phyloP scores from a whole-genome alignment of 805 yeast species.

The Wickerhamomyces ciferrii region DNA sequence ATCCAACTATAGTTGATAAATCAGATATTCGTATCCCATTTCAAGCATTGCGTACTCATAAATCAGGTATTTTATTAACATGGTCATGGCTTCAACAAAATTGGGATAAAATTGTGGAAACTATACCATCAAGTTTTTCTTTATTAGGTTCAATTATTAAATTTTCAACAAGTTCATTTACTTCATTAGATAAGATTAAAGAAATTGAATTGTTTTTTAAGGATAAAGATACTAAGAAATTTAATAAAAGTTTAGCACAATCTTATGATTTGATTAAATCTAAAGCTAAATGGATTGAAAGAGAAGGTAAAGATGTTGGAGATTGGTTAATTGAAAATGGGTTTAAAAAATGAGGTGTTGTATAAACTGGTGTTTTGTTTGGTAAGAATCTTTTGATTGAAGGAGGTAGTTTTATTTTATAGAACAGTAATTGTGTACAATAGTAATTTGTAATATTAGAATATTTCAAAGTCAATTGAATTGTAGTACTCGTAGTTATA shows the following conservation, averaged over 20 bases:
- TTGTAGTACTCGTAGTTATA: no score
- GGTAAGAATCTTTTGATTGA: no score
- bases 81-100: conserved; percentile 71
- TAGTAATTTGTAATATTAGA: no score
- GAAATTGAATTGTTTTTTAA: conserved; percentile 47
- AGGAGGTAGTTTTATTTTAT: no score
- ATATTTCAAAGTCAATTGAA: no score
- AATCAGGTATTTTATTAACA: conserved; percentile 58
- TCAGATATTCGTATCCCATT: conserved; percentile 80
- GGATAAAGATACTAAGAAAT: conserved; percentile 55
- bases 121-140: conserved; percentile 78
- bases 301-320: conserved; percentile 44
- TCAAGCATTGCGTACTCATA: conserved; percentile 61
- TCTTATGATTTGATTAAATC: conserved; percentile 55
- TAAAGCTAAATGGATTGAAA: conserved; percentile 51
- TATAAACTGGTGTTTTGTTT: no score
- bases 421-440: no score
- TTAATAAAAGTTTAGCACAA: conserved; percentile 59
- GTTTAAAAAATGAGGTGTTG: no score
- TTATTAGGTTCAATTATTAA: conserved; percentile 75
- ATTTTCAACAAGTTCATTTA: conserved; percentile 54
- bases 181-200: conserved; percentile 46
- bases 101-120: conserved; percentile 64
- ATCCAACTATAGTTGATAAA: conserved; percentile 47
- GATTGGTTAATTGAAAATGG: no score